These are phyloP conservation scores for Neocucurbitaria cava DNA, from an alignment of 2,329 filamentous ascomycete genomes.

Conservation along the genomic window DNA sequence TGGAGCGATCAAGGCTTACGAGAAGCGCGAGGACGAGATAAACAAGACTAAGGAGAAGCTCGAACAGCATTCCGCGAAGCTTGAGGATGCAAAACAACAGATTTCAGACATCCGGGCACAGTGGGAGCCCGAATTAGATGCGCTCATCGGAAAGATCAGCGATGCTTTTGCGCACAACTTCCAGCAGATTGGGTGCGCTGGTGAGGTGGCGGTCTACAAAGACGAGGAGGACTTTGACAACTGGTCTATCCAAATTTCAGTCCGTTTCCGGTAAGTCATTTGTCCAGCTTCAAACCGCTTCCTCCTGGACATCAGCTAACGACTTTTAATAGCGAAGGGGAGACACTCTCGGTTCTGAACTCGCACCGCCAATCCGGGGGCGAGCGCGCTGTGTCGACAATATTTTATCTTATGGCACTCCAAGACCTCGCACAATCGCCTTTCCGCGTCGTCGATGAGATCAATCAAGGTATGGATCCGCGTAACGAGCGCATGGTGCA, in stretches of 20 bases:
- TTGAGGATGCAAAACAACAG: conserved; percentile 62
- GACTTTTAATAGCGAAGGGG: conserved; percentile 59
- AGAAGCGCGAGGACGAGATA: conserved; percentile 64
- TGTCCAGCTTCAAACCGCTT: neutral
- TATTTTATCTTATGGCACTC: conserved; percentile 98
- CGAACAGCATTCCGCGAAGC: conserved; percentile 59
- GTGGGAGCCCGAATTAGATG: conserved; percentile 87
- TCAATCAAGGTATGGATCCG: conserved; percentile 99
- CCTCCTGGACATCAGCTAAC: conserved; percentile 11
- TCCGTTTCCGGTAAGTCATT: conserved; percentile 84
- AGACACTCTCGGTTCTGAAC: conserved; percentile 83
- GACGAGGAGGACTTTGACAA: conserved; percentile 87
- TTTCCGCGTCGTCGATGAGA: conserved; percentile 98
- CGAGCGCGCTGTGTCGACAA: conserved; percentile 93
- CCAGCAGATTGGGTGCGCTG: conserved; percentile 90
- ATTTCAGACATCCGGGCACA: conserved; percentile 71
- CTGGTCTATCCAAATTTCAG: conserved; percentile 92
- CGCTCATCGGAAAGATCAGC: conserved; percentile 80
- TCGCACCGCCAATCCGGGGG: conserved; percentile 95
- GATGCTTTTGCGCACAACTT: conserved; percentile 94
- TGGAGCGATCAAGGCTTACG: conserved; percentile 75
- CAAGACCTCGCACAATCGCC: conserved; percentile 92
- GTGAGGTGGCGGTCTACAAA: conserved; percentile 87
- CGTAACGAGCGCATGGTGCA: conserved; percentile 98
- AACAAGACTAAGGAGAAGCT: conserved; percentile 67